These are phyloP conservation scores for Heliamphora pulchella DNA, from an alignment of 179 eudicot species.

Conservation along the genomic window DNA sequence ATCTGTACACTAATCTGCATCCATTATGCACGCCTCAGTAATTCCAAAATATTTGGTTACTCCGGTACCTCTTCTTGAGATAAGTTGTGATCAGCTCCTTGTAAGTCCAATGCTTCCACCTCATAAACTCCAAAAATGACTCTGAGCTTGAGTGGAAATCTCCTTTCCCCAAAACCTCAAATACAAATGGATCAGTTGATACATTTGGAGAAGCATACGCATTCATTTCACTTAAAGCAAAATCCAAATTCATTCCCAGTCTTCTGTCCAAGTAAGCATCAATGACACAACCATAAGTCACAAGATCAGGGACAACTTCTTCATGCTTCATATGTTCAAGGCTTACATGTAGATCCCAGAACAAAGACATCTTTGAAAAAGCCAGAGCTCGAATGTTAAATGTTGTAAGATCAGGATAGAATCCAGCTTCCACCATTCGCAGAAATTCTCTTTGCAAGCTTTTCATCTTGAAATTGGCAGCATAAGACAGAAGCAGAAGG, in stretches of 20 bases:
- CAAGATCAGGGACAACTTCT: constrained; percentile 73
- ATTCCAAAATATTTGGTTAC: constrained; percentile 88
- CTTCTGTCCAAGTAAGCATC: constrained; percentile 77
- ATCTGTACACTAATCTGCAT: neutral
- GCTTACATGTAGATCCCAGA: constrained; percentile 90
- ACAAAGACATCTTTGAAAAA: constrained; percentile 73
- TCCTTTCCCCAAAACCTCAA: constrained; percentile 82
- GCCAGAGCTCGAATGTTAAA: constrained; percentile 79
- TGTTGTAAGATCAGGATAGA: constrained; percentile 69
- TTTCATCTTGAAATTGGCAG: constrained; percentile 88
- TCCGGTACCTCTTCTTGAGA: constrained; percentile 61
- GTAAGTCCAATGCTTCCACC: constrained; percentile 57
- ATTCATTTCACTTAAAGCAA: constrained; percentile 57
- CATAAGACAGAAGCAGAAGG: constrained; percentile 76
- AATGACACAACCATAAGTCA: constrained; percentile 86
- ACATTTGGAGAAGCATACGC: constrained; percentile 40
- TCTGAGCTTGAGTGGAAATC: constrained; percentile 73
- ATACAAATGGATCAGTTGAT: constrained; percentile 54
- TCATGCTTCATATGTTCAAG: constrained; percentile 79
- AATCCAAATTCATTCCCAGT: constrained; percentile 68
- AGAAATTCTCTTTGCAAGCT: constrained; percentile 80
- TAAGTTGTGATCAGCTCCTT: constrained; percentile 55
- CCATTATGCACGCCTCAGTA: constrained; percentile 36
- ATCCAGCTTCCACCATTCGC: constrained; percentile 74
- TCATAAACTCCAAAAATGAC: constrained; percentile 60